A percentile compares a stretch with the other conserved stretches of the same genome.
Conservation (phyloP, 345 rosid genomes). For the Pugionium cornutum region DNA sequence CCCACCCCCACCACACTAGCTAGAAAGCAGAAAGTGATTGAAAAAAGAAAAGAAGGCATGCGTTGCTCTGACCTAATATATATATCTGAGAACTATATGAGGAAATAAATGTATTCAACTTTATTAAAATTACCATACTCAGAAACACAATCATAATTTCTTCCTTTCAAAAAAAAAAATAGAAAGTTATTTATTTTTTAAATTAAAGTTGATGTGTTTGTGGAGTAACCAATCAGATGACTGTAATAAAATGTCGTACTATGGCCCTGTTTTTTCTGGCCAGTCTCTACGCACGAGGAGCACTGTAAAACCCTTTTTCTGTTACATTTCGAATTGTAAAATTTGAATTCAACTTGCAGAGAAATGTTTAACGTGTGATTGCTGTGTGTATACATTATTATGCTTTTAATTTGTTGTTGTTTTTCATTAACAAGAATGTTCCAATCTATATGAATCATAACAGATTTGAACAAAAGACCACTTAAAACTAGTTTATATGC, state of each 20-base stretch:
- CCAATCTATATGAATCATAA: too few relatives aligned
- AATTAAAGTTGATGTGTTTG: slow-evolving; percentile 34
- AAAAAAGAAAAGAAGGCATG: background rate
- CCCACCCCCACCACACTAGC: slow-evolving; percentile 9
- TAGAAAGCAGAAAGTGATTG: slow-evolving; percentile 14
- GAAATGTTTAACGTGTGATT: background rate
- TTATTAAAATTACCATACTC: too few relatives aligned
- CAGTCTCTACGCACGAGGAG: slow-evolving; percentile 31
- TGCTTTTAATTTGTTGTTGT: too few relatives aligned
- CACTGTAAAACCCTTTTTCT: slow-evolving; percentile 3
- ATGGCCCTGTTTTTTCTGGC: slow-evolving; percentile 24
- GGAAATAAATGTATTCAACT: slow-evolving; percentile 26
- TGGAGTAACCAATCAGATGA: slow-evolving; percentile 31
- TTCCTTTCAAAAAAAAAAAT: slow-evolving; percentile 1
- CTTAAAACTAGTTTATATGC: too few relatives aligned
- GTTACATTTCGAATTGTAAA: slow-evolving; percentile 24
- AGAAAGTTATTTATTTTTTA: slow-evolving; percentile 4
- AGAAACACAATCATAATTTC: slow-evolving; percentile 1
- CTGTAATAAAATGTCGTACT: slow-evolving; percentile 22
- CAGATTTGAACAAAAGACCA: too few relatives aligned
- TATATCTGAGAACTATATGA: slow-evolving; percentile 16
- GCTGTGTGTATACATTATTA: background rate
- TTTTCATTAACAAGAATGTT: too few relatives aligned
- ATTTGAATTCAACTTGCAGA: slow-evolving; percentile 18
- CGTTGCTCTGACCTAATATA: background rate